These are phyloP conservation scores for Fistulinella cinereoalba DNA, from an alignment of 1,284 basidiomycete species.

Conservation along the genomic window DNA sequence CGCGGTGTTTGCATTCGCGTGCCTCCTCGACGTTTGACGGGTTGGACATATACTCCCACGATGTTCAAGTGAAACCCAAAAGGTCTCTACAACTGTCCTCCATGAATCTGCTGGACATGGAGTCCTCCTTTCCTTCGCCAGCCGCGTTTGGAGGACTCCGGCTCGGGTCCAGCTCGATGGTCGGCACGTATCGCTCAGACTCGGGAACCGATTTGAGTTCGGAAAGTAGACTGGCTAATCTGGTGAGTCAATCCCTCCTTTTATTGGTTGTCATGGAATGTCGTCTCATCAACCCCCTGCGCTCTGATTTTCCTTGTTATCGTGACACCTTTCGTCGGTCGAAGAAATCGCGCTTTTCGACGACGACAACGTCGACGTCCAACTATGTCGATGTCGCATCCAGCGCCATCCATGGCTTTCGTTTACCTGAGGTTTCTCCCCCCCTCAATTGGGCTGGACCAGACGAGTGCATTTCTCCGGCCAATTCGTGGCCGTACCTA, in stretches of 20 bases:
- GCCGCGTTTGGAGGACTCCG: slow-evolving; percentile 15
- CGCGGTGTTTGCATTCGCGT: slow-evolving; percentile 16
- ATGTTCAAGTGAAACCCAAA: slow-evolving; percentile 13
- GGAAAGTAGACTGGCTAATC: slow-evolving; percentile 1
- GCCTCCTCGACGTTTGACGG: slow-evolving; percentile 40
- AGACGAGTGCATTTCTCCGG: slow-evolving; percentile 9
- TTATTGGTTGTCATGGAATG: neutral
- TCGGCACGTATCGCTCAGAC: slow-evolving; percentile 11
- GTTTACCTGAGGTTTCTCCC: slow-evolving; percentile 6
- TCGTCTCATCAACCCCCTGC: neutral
- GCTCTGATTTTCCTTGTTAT: neutral
- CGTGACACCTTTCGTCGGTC: neutral
- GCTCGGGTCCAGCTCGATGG: slow-evolving; percentile 24
- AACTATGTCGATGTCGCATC: slow-evolving; percentile 39
- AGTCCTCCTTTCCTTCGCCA: slow-evolving; percentile 18
- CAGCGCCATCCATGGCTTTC: neutral
- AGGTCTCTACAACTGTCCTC: slow-evolving; percentile 23
- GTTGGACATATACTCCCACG: slow-evolving; percentile 30
- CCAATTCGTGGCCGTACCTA: slow-evolving; percentile 25
- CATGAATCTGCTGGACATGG: slow-evolving; percentile 27
- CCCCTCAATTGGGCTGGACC: slow-evolving; percentile 4
- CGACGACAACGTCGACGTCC: slow-evolving; percentile 50
- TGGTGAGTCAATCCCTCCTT: slow-evolving; percentile 17
- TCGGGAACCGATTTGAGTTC: slow-evolving; percentile 11
- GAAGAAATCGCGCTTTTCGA: slow-evolving; percentile 51